Evolutionary conservation across 768 basidiomycete species (phyloP), one percentile per base, ranked within the genome.

Genomic region (Kwoniella botswanensis): DNA sequence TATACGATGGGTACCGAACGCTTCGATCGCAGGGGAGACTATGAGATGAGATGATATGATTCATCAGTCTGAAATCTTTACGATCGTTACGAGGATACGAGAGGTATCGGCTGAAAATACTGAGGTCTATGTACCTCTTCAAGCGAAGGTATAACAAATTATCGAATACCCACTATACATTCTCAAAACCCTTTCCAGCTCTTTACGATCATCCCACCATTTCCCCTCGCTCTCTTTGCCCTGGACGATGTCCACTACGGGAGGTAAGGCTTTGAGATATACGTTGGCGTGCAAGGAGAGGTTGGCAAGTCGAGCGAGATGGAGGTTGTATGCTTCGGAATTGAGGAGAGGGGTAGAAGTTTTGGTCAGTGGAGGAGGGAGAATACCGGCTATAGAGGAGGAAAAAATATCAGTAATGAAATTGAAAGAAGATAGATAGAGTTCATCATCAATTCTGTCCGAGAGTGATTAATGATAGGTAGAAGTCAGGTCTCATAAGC

Each of bases 21-120:
- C 68, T 69, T 82, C 82, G 67, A 82, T 79, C 0, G 80, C 77
- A 42, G 79, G 80, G 0, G 77, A 76, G 22, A 80, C 82, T 82
- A 67, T 35, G 9, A 56, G 3, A 17, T 29, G 4, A 29, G 4
- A 21, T 35, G 35, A 35, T 7, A 35, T 35, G 35, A 35, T 35
- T 35, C 35, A 7, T 35, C 35, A 35, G 35, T 35, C 35, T 35
- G 35, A 35, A 35, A 5, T 35, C 35, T 35, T 35, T 35, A 35
- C 35, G 35, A 35, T 35, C 35, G 35, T 35, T 35, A 7, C 35
- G 35, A 35, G 35, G 6, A 35, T 35, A 35, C 35, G 35, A 35
- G 35, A 35, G 35, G 35, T 35, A 35, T 35, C 35, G 35, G 1
- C 35, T 35, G 35, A 35, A 35, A 6, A 7, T 35, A 7, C 6